Percentiles rank a stretch among this genome's conserved stretches.
These are phyloP conservation scores for Chlorella sp. DNA, from an alignment of 139 green algal genomes.

Conservation along the genomic window DNA sequence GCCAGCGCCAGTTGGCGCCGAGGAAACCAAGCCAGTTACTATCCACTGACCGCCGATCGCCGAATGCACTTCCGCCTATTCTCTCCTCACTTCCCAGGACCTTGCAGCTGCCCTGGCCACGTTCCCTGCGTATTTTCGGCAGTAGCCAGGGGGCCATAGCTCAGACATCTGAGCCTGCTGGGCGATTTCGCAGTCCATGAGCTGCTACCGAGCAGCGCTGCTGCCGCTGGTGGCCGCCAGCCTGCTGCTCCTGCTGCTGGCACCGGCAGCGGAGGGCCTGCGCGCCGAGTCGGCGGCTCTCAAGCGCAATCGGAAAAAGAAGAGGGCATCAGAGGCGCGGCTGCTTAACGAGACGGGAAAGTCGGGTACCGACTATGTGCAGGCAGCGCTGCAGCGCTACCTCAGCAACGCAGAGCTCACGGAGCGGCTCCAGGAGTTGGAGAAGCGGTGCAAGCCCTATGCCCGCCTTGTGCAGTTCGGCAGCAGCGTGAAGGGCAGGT, in stretches of 20 bases:
- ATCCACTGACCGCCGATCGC: no score
- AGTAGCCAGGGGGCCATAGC: no score
- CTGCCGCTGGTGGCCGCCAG: background rate
- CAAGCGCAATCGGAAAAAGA: slow-evolving; percentile 63
- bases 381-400: background rate
- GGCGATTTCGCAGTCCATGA: no score
- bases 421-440: slow-evolving; percentile 14
- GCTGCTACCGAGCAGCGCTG: background rate
- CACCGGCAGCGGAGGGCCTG: background rate
- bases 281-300: slow-evolving; percentile 13
- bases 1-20: no score
- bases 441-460: slow-evolving; percentile 21
- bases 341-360: slow-evolving; percentile 22
- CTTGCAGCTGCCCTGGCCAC: no score
- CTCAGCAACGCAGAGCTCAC: slow-evolving; percentile 36
- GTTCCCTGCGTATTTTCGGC: no score
- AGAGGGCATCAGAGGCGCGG: background rate
- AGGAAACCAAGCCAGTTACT: no score
- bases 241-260: background rate
- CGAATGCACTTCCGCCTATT: no score
- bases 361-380: background rate
- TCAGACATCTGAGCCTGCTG: background rate
- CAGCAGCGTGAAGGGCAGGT: slow-evolving; percentile 28
- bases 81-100: no score
- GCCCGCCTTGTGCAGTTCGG: slow-evolving; percentile 18